Evolutionary conservation across 2,329 filamentous ascomycete species (phyloP).

Genomic region (Ophiocordyceps australis): DNA sequence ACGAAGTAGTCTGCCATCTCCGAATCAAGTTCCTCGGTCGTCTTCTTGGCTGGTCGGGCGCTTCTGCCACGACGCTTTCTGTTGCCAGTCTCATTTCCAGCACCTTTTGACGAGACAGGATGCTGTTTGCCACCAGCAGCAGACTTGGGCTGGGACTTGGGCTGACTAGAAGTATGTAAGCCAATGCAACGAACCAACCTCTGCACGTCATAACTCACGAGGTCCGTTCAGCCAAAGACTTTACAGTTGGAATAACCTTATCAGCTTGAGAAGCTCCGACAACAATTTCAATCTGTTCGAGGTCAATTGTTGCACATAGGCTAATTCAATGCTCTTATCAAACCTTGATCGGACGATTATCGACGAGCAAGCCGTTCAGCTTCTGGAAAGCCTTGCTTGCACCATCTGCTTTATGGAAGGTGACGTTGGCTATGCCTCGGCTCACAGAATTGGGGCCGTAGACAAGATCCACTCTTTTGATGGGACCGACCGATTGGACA

Average conservation of each 20-base stretch:
- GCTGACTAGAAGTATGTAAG: slow-evolving; percentile 14
- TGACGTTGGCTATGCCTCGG: slow-evolving; percentile 81
- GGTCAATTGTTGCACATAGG: slow-evolving; percentile 7
- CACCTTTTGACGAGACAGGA: slow-evolving; percentile 22
- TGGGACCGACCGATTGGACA: slow-evolving; percentile 64
- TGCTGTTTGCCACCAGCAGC: slow-evolving; percentile 57
- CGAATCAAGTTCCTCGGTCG: slow-evolving; percentile 82
- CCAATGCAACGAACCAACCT: too few species aligned
- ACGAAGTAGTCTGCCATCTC: slow-evolving; percentile 97
- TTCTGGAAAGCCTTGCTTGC: slow-evolving; percentile 71
- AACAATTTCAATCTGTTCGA: slow-evolving; percentile 66
- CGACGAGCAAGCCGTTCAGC: slow-evolving; percentile 78
- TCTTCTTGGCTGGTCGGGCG: slow-evolving; percentile 63
- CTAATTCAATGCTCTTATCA: background rate
- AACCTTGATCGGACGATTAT: slow-evolving; percentile 81
- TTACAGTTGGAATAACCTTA: slow-evolving; percentile 43
- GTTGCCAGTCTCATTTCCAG: slow-evolving; percentile 25
- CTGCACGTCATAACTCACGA: slow-evolving; percentile 30
- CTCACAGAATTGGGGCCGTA: slow-evolving; percentile 88
- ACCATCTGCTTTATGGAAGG: slow-evolving; percentile 64
- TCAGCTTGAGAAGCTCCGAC: slow-evolving; percentile 59
- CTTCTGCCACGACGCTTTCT: slow-evolving; percentile 40
- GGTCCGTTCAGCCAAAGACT: slow-evolving; percentile 70
- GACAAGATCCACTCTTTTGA: slow-evolving; percentile 80
- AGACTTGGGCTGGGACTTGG: slow-evolving; percentile 51